A percentile compares a stretch with the other conserved stretches of the same genome.
Conservation (phyloP, 306 rosid genomes). For the Acacia crassicarpa region DNA sequence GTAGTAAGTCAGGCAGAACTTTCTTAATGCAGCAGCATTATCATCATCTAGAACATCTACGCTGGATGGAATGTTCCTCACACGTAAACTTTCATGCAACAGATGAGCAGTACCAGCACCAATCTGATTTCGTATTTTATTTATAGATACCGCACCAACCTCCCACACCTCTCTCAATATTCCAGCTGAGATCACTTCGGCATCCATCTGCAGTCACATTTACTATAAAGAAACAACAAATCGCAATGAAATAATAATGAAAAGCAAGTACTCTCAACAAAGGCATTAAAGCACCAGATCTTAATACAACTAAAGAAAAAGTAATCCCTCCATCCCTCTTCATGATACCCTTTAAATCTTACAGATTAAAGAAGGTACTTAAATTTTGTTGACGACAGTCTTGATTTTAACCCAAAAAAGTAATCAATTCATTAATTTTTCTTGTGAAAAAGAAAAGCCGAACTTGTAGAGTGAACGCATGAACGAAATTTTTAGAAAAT, state of each 20-base stretch:
- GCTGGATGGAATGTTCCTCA: constrained; percentile 48
- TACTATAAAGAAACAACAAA: constrained; percentile 44
- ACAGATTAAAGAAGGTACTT: neutral
- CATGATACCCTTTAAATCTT: neutral
- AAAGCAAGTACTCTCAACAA: constrained; percentile 1
- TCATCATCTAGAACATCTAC: constrained; percentile 66
- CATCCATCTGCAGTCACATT: constrained; percentile 73
- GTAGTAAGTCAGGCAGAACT: constrained; percentile 76
- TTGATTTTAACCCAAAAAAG: no score
- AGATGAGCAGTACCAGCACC: constrained; percentile 73
- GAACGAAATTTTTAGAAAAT: neutral
- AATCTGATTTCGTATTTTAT: constrained; percentile 52
- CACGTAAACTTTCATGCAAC: constrained; percentile 74
- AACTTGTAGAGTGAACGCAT: neutral
- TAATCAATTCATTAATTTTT: neutral
- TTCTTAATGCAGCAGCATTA: constrained; percentile 71
- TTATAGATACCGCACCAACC: constrained; percentile 49
- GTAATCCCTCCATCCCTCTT: neutral
- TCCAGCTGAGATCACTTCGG: constrained; percentile 86
- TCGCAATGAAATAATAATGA: constrained; percentile 21
- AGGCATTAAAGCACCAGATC: neutral
- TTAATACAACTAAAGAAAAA: neutral
- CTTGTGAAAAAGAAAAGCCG: neutral
- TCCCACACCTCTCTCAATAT: constrained; percentile 66
- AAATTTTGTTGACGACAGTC: neutral